Evolutionary conservation across 441 rosid genomes (phyloP).

Genomic region (Omphalea diandra): DNA sequence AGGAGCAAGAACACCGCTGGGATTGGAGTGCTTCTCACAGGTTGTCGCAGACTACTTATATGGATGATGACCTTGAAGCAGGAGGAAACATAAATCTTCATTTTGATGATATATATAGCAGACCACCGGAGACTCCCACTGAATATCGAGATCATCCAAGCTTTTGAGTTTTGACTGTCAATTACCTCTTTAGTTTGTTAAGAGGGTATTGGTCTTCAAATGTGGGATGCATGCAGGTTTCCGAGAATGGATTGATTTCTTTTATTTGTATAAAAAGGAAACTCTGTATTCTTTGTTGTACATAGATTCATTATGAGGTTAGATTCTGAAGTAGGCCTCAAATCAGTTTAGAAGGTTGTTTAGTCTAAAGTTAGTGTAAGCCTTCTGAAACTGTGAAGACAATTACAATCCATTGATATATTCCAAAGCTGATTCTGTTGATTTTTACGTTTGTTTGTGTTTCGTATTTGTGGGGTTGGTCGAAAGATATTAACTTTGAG

Average conservation of each 20-base stretch:
- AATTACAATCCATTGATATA: slow-evolving; percentile 21
- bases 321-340: slow-evolving; percentile 29
- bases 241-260: slow-evolving; percentile 23
- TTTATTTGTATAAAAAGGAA: slow-evolving; percentile 25
- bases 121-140: slow-evolving; percentile 55
- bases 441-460: not conserved
- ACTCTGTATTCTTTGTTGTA: slow-evolving; percentile 56
- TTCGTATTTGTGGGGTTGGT: not conserved
- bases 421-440: slow-evolving; percentile 20
- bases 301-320: slow-evolving; percentile 52
- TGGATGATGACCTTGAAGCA: slow-evolving; percentile 60
- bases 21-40: slow-evolving; percentile 44
- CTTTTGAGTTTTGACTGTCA: slow-evolving; percentile 21
- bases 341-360: slow-evolving; percentile 24
- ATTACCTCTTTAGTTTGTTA: slow-evolving; percentile 3
- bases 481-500: no score
- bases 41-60: slow-evolving; percentile 41
- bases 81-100: slow-evolving; percentile 63
- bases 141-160: slow-evolving; percentile 26
- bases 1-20: slow-evolving; percentile 46
- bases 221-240: slow-evolving; percentile 37
- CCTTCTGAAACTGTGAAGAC: slow-evolving; percentile 38
- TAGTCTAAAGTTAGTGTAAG: slow-evolving; percentile 15
- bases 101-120: slow-evolving; percentile 77
- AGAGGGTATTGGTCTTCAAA: slow-evolving; percentile 8